Base-by-base conservation (phyloP, 2,329 filamentous ascomycete genomes). In the Tympanopsis confertula region DNA sequence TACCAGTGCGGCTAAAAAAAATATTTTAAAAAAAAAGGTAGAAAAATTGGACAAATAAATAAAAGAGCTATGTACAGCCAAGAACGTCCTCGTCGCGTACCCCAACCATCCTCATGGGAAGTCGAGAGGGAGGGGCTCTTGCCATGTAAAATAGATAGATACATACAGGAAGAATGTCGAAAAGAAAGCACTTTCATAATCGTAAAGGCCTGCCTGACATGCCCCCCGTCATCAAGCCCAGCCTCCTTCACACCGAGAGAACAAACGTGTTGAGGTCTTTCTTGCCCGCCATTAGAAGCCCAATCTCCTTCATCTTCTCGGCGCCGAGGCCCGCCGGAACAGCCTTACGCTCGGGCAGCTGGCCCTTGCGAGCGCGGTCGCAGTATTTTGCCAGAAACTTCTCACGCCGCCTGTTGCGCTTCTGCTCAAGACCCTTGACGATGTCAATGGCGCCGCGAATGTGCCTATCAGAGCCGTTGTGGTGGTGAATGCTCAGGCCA, bases 371-470 rank as follows among this genome's bases (percentile, higher is more conserved):
- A 40, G 80, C 81, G 50, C 86, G 85, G 54, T 86, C 81, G 63
- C 85, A 93, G 53, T 89, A 82, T 57, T 94, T 26, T 7, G 22
- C 22, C 22, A 26, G 82, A 47, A 87, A 83, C 60, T 95, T 94
- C 61, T 95, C 88, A 62, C 82, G 87, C 48, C 91, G 83, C 45
- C 91, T 80, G 63, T 91, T 85, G 19, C 88, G 82, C 65, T 94
- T 96, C 60, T 85, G 82, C 64, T 96, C 91, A 1, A 98, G 73
- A 5, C 91, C 91, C 58, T 94, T 94, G 59, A 95, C 85, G 43
- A 94, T 98, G 58, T 96, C 91, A 47, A 98, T 91, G 24, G 91
- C 88, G n/a, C 87, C 86, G 44, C 91, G 83, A 7, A 86, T 74
- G 45, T 91, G 86, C 30, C 75, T 63, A 37, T 80, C 71, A 41